Evolutionary conservation across 2,329 filamentous ascomycete genomes (phyloP), one percentile per base, ranked within the genome.

Genomic region (Alternaria novae-zelandiae): DNA sequence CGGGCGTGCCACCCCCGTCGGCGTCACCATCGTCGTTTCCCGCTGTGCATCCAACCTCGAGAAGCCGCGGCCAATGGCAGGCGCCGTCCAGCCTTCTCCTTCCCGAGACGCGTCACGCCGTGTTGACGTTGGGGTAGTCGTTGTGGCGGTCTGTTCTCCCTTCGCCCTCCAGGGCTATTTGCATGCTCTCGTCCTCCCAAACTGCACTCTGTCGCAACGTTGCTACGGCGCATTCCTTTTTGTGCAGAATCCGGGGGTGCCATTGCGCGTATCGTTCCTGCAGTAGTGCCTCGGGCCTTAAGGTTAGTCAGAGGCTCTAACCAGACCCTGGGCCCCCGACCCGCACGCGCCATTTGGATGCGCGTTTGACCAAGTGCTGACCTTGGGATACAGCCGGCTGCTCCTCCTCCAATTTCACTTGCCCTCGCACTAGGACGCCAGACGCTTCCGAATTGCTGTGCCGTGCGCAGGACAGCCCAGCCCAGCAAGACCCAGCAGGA

Each of bases 271-370:
- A 58, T 57, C 45, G 64, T 62, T 59, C 69, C 65, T 71, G 66
- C 69, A 71, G 67, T 71, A 71, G 69, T 63, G 25, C 32, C 49
- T 36, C 55, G 54, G 53, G 56, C 54, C 49, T 56, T 50, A 59
- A 51, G 57, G 51, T 64, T 49, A 58, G 64, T 59, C 30, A 28
- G 25, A 25, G 41, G 28, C 49, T 49, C 50, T 51, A 54, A 51
- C 53, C 17, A 63, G 59, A 71, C 65, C 67, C 69, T 68, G 69
- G 64, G 53, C 65, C 64, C 61, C 61, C 70, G 62, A 64, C 64
- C 59, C 49, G 64, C 64, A 47, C 58, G 58, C 53, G 61, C 66
- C 60, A 59, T 63, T 8, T 28, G n/a, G 56, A 64, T 64, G 54
- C 61, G 57, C 64, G 56, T 61, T 51, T 36, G 54, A 61, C 54